phyloP scores from a whole-genome alignment of 139 green algal species.

The Chlorella sp. region DNA sequence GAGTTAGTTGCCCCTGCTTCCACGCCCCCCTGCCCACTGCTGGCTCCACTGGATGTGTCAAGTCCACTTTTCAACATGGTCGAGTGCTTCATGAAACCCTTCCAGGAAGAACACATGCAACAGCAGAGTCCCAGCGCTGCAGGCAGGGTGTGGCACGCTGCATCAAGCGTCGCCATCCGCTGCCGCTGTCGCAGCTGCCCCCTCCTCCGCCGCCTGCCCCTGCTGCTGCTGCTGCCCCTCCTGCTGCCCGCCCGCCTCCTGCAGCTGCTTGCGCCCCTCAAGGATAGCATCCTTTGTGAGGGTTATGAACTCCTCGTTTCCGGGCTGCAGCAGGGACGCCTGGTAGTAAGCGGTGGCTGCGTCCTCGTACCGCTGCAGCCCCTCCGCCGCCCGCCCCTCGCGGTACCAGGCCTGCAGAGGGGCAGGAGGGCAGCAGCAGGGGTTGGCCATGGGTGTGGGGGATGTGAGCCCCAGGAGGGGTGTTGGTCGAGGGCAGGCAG shows the following conservation, averaged over 20 bases:
- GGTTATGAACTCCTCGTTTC: slow-evolving; percentile 25
- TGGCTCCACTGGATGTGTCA: too few relatives aligned
- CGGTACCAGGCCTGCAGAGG: slow-evolving; percentile 49
- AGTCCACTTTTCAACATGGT: too few relatives aligned
- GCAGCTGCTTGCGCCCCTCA: slow-evolving; percentile 17
- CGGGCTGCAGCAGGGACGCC: slow-evolving; percentile 26
- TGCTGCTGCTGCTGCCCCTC: slow-evolving; percentile 1
- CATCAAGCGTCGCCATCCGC: too few relatives aligned
- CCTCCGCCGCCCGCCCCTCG: slow-evolving; percentile 49
- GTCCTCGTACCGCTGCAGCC: slow-evolving; percentile 48
- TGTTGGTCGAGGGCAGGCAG: background rate
- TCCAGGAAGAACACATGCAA: too few relatives aligned
- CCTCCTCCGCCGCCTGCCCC: background rate
- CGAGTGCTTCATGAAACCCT: too few relatives aligned
- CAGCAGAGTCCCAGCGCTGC: too few relatives aligned
- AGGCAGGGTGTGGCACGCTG: too few relatives aligned
- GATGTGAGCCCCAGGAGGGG: background rate
- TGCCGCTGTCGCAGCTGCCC: too few relatives aligned
- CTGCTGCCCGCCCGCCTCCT: background rate
- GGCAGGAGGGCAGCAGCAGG: background rate
- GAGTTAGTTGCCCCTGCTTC: too few relatives aligned
- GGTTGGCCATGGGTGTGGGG: background rate
- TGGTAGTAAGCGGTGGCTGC: slow-evolving; percentile 50
- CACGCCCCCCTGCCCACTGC: too few relatives aligned
- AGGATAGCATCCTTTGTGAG: slow-evolving; percentile 25